Percentiles rank a stretch among this genome's conserved stretches.
These are phyloP conservation scores for Phytophthora pistaciae DNA, from an alignment of 352 stramenopile species.

Conservation along the genomic window DNA sequence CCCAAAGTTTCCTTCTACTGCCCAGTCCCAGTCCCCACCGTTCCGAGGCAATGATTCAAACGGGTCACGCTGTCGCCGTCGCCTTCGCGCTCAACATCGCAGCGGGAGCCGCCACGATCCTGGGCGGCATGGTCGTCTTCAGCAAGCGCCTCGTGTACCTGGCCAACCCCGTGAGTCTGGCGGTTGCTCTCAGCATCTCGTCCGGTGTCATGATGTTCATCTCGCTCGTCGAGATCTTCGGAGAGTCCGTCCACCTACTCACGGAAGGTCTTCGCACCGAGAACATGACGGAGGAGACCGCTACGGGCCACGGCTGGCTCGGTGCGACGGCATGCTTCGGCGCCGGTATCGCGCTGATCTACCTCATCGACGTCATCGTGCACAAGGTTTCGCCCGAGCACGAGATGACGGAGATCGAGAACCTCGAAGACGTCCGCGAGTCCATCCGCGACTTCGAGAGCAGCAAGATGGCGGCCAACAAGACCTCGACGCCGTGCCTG, in stretches of 20 bases:
- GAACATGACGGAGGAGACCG: constrained; percentile 40
- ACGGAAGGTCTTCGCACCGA: constrained; percentile 42
- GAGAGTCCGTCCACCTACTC: constrained; percentile 16
- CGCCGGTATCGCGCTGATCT: constrained; percentile 74
- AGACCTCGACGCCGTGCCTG: constrained; percentile 17
- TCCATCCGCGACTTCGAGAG: constrained; percentile 42
- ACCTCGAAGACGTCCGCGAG: constrained; percentile 37
- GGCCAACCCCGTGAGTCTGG: constrained; percentile 20
- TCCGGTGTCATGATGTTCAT: constrained; percentile 5
- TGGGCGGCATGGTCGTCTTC: constrained; percentile 21
- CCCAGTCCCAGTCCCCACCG: not conserved
- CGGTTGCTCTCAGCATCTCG: constrained; percentile 17
- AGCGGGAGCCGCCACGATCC: constrained; percentile 16
- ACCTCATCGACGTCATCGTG: constrained; percentile 52
- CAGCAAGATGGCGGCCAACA: constrained; percentile 22
- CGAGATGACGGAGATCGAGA: constrained; percentile 38
- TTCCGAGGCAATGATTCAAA: constrained; percentile 14
- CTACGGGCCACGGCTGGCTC: constrained; percentile 71
- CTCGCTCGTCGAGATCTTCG: constrained; percentile 13
- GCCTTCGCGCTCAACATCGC: not conserved
- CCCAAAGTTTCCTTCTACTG: constrained; percentile 9
- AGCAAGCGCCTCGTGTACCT: constrained; percentile 25
- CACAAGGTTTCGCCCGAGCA: constrained; percentile 47
- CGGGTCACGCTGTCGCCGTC: too few species aligned
- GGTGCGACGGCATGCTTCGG: constrained; percentile 89